These are phyloP conservation scores for Allantophomopsis cytisporea DNA, from an alignment of 2,329 filamentous ascomycete genomes.

Conservation along the genomic window DNA sequence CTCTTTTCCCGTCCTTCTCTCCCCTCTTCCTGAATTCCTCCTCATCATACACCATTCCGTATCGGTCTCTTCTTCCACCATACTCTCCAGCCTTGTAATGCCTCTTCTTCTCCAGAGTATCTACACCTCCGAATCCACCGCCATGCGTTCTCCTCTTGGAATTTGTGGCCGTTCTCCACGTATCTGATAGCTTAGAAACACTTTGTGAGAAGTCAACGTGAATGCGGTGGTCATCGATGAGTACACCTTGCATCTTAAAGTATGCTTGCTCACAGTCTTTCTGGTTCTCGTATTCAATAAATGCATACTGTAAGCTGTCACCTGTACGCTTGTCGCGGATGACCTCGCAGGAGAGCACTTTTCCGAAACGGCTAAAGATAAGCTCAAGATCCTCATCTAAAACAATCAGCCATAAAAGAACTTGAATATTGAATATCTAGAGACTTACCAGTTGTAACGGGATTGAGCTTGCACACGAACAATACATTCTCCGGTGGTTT, in stretches of 20 bases:
- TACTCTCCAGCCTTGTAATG: conserved; percentile 58
- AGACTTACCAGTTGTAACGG: conserved; percentile 60
- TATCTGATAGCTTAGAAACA: conserved; percentile 74
- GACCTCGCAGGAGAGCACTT: conserved; percentile 88
- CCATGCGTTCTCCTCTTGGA: conserved; percentile 51
- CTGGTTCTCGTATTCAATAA: conserved; percentile 93
- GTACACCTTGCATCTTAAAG: conserved; percentile 95
- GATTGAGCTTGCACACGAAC: conserved; percentile 97
- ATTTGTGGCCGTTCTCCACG: conserved; percentile 79
- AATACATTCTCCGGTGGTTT: conserved; percentile 94
- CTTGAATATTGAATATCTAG: background rate
- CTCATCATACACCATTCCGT: conserved; percentile 72
- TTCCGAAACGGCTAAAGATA: conserved; percentile 94
- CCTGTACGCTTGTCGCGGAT: conserved; percentile 89
- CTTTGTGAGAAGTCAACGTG: conserved; percentile 98
- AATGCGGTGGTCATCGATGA: conserved; percentile 95
- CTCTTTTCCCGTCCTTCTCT: conserved; percentile 20
- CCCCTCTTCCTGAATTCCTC: conserved; percentile 46
- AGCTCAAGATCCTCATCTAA: conserved; percentile 81
- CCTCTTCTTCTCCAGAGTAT: conserved; percentile 74
- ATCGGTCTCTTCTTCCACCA: conserved; percentile 32
- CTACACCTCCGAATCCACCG: conserved; percentile 85
- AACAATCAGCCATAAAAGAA: conserved; percentile 4
- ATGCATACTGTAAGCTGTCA: conserved; percentile 92
- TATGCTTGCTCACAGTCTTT: conserved; percentile 89